A percentile compares a stretch with the other conserved stretches of the same genome.
These are phyloP conservation scores for Colletotrichum tanaceti DNA, from an alignment of 2,329 filamentous ascomycete genomes.

Conservation along the genomic window DNA sequence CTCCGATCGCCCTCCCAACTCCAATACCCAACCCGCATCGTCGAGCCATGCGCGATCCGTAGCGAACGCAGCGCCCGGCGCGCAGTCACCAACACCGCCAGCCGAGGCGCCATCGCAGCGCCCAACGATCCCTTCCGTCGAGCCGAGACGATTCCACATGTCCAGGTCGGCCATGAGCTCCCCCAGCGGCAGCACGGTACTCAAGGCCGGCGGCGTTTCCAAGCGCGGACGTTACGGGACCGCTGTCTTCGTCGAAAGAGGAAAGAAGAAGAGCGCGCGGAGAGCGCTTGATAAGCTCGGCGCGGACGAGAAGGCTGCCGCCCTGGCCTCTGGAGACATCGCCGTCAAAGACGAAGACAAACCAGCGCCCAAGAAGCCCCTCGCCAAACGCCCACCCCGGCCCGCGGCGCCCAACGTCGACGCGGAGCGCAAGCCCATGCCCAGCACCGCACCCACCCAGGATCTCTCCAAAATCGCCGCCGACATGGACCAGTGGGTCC, in stretches of 20 bases:
- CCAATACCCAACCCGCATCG: slow-evolving; percentile 20
- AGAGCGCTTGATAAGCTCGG: slow-evolving; percentile 45
- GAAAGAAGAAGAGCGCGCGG: slow-evolving; percentile 51
- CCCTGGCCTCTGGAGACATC: slow-evolving; percentile 1
- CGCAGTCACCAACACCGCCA: not conserved
- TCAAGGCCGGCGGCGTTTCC: slow-evolving; percentile 47
- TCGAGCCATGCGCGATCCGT: slow-evolving; percentile 9
- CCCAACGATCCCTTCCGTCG: slow-evolving; percentile 42
- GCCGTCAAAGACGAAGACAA: slow-evolving; percentile 7
- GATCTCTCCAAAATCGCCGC: slow-evolving; percentile 63
- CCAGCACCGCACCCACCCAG: slow-evolving; percentile 51
- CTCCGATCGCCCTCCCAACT: slow-evolving; percentile 43
- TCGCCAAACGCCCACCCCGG: slow-evolving; percentile 30
- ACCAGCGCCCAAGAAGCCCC: slow-evolving; percentile 33
- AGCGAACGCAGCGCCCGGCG: slow-evolving; percentile 17
- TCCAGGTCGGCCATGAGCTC: slow-evolving; percentile 58
- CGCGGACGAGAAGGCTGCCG: slow-evolving; percentile 39
- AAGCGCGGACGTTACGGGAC: slow-evolving; percentile 57
- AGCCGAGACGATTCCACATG: slow-evolving; percentile 67
- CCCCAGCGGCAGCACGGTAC: slow-evolving; percentile 44
- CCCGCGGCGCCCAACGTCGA: slow-evolving; percentile 4
- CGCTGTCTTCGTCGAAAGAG: slow-evolving; percentile 68
- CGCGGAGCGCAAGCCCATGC: slow-evolving; percentile 37
- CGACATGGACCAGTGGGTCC: slow-evolving; percentile 69
- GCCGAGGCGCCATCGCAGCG: slow-evolving; percentile 28